phyloP scores from a whole-genome alignment of 2,329 filamentous ascomycete genomes.

The Cryphonectria radicalis region DNA sequence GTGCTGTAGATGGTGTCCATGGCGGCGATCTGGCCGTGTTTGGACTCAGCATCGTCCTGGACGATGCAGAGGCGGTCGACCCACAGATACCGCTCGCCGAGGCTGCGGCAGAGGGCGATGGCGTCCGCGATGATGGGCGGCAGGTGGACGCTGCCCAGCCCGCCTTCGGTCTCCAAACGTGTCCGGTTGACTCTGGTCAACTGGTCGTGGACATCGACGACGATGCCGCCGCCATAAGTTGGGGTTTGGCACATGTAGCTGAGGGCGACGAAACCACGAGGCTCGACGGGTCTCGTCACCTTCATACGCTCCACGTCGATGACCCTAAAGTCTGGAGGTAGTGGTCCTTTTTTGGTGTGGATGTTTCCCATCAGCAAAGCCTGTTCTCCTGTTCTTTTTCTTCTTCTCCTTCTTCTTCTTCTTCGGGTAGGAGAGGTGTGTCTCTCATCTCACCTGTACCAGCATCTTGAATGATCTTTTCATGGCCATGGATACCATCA shows the following conservation, averaged over 20 bases:
- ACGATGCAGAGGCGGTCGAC: slow-evolving; percentile 37
- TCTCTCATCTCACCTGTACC: neutral
- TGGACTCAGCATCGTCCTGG: slow-evolving; percentile 34
- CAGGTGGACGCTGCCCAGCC: slow-evolving; percentile 2
- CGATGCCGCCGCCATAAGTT: neutral
- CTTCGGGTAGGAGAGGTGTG: neutral
- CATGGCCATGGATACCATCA: slow-evolving; percentile 12
- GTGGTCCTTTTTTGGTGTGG: neutral
- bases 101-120: neutral
- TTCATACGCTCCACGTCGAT: slow-evolving; percentile 12
- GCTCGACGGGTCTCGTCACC: neutral
- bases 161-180: neutral
- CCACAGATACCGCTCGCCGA: slow-evolving; percentile 33
- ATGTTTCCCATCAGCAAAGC: neutral
- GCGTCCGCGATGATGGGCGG: slow-evolving; percentile 1
- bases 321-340: slow-evolving; percentile 10
- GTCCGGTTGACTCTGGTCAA: neutral
- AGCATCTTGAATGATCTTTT: neutral
- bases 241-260: slow-evolving; percentile 6
- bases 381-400: neutral
- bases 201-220: neutral
- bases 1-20: slow-evolving; percentile 36
- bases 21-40: slow-evolving; percentile 33
- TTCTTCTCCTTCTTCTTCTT: neutral
- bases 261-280: slow-evolving; percentile 7